These are phyloP conservation scores for Coniochaeta prunicola DNA, from an alignment of 2,329 filamentous ascomycete species.

Conservation along the genomic window DNA sequence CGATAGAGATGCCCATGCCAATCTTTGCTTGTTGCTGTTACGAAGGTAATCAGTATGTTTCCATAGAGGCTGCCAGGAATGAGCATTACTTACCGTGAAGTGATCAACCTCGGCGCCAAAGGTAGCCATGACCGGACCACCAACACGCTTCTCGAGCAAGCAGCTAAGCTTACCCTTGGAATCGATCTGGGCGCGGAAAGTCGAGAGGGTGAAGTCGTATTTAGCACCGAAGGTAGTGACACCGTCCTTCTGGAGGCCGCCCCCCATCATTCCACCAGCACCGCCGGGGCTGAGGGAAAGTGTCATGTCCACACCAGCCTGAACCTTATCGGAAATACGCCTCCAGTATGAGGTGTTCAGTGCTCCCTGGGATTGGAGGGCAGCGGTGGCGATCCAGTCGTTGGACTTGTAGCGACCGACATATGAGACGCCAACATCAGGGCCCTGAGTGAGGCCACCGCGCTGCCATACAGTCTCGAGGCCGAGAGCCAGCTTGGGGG, in stretches of 20 bases:
- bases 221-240: conserved; percentile 89
- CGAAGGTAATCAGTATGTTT: conserved; percentile 18
- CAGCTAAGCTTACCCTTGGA: conserved; percentile 90
- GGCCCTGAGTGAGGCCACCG: conserved; percentile 71
- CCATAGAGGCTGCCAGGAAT: background rate
- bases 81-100: conserved; percentile 63
- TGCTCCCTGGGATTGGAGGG: conserved; percentile 81
- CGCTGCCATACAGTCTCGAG: conserved; percentile 94
- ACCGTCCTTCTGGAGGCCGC: conserved; percentile 73
- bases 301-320: conserved; percentile 92
- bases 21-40: conserved; percentile 86
- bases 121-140: conserved; percentile 84
- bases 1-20: conserved; percentile 87
- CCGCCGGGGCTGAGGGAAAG: conserved; percentile 66
- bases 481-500: conserved; percentile 77
- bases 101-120: conserved; percentile 97
- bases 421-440: conserved; percentile 88
- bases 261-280: conserved; percentile 65
- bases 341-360: conserved; percentile 93
- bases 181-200: conserved; percentile 93
- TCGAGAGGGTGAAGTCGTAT: conserved; percentile 95
- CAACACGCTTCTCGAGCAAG: conserved; percentile 90
- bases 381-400: conserved; percentile 89
- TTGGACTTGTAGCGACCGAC: conserved; percentile 82
- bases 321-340: conserved; percentile 85